Conservation (phyloP, 495 filamentous ascomycete genomes). For the Hypoxylon intermedium region DNA sequence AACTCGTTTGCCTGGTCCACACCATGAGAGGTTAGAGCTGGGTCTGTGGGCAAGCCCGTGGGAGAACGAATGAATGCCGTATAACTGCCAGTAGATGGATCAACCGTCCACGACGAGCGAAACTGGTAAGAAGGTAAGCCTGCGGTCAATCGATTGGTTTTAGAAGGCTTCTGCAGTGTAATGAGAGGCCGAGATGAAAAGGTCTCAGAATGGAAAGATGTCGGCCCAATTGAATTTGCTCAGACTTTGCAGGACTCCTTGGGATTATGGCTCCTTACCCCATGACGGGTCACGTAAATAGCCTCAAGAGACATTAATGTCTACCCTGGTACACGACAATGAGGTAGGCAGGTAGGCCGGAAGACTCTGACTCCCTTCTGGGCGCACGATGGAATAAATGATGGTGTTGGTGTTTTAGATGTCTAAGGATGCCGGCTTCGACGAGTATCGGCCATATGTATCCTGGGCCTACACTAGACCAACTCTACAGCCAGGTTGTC, state of each 20-base stretch:
- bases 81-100: conserved; percentile 79
- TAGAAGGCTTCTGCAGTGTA: conserved; percentile 19
- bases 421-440: neutral
- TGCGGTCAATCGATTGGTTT: conserved; percentile 21
- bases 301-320: conserved; percentile 65
- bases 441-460: neutral
- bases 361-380: neutral
- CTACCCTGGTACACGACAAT: conserved; percentile 17
- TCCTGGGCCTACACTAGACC: neutral
- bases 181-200: conserved; percentile 4
- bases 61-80: conserved; percentile 71
- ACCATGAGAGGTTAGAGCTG: conserved; percentile 85
- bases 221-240: neutral
- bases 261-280: conserved; percentile 62
- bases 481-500: neutral
- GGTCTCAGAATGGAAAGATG: conserved; percentile 1
- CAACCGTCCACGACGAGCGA: conserved; percentile 85
- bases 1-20: conserved; percentile 84
- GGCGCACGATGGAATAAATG: neutral
- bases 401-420: neutral
- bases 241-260: conserved; percentile 2
- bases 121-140: conserved; percentile 64
- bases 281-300: conserved; percentile 87
- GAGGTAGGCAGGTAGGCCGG: neutral
- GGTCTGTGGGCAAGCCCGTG: conserved; percentile 84